These are phyloP conservation scores for Salinomyces thailandicus DNA, from an alignment of 2,329 filamentous ascomycete species.

Conservation along the genomic window DNA sequence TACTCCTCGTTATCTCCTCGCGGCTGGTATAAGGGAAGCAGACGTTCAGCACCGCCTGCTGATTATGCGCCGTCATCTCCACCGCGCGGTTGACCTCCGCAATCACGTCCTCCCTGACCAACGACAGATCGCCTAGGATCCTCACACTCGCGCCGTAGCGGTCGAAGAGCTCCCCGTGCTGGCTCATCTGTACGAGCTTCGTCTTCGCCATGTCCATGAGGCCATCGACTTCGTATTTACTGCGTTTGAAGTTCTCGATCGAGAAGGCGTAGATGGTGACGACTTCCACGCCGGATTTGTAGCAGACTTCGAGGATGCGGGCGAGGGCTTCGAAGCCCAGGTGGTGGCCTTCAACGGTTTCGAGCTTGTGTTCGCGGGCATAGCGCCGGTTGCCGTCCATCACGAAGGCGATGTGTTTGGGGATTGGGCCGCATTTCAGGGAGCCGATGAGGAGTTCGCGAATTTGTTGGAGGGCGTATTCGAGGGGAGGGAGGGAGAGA, in stretches of 20 bases:
- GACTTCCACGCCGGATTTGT: slow-evolving; percentile 91
- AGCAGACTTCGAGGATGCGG: slow-evolving; percentile 92
- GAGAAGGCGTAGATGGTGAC: slow-evolving; percentile 98
- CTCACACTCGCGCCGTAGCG: slow-evolving; percentile 82
- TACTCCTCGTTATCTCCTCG: slow-evolving; percentile 86
- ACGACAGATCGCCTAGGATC: slow-evolving; percentile 70
- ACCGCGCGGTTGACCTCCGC: slow-evolving; percentile 80
- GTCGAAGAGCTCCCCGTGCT: slow-evolving; percentile 87
- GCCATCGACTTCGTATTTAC: slow-evolving; percentile 90
- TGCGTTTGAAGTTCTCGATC: slow-evolving; percentile 97
- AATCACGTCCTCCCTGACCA: slow-evolving; percentile 79
- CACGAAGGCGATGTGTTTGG: slow-evolving; percentile 94
- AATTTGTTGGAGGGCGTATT: slow-evolving; percentile 72
- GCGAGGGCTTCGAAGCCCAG: slow-evolving; percentile 91
- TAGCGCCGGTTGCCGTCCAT: slow-evolving; percentile 98
- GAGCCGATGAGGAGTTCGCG: slow-evolving; percentile 81
- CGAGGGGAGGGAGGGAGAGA: slow-evolving; percentile 75
- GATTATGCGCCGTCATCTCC: slow-evolving; percentile 77
- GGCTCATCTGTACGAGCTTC: slow-evolving; percentile 80
- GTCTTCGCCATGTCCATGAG: slow-evolving; percentile 97
- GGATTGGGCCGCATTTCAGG: slow-evolving; percentile 80
- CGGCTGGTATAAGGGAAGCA: slow-evolving; percentile 96
- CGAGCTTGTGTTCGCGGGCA: slow-evolving; percentile 79
- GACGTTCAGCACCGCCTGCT: slow-evolving; percentile 69
- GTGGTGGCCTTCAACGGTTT: slow-evolving; percentile 93